phyloP scores from a whole-genome alignment of 176 grass and related monocot genomes.

The Miscanthus lutarioriparius region DNA sequence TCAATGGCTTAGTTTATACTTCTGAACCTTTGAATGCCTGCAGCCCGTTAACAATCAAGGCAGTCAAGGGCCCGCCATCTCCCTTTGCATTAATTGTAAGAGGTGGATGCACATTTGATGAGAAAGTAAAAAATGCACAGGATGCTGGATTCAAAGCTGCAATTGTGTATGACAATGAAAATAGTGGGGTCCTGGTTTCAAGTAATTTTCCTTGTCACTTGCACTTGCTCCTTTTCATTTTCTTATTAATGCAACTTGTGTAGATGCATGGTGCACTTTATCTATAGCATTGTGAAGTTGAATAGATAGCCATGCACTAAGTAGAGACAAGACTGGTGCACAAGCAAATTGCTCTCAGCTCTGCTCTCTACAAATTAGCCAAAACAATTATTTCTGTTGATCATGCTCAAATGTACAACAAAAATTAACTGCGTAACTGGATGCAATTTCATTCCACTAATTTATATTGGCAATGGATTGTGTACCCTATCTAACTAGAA shows the following conservation, averaged over 20 bases:
- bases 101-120: slow-evolving; percentile 85
- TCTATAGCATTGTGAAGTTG: slow-evolving; percentile 14
- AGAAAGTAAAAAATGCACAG: slow-evolving; percentile 80
- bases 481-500: slow-evolving; percentile 15
- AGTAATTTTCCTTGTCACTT: slow-evolving; percentile 60
- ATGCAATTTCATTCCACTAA: background rate
- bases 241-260: slow-evolving; percentile 1
- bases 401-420: background rate
- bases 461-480: slow-evolving; percentile 4
- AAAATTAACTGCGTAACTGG: background rate
- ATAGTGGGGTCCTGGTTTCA: slow-evolving; percentile 65
- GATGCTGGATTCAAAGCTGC: slow-evolving; percentile 92
- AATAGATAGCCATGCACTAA: background rate
- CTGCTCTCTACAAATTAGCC: background rate
- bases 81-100: slow-evolving; percentile 74
- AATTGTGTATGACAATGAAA: slow-evolving; percentile 86
- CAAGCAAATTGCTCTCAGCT: background rate
- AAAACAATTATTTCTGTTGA: background rate
- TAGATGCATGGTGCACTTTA: slow-evolving; percentile 14
- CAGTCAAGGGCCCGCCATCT: slow-evolving; percentile 34
- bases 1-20: slow-evolving; percentile 63
- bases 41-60: slow-evolving; percentile 50
- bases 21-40: slow-evolving; percentile 84
- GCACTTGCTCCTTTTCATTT: background rate
- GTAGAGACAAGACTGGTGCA: background rate